Conservation (phyloP, 495 filamentous ascomycete species). For the Hyaloscypha hepaticicola region DNA sequence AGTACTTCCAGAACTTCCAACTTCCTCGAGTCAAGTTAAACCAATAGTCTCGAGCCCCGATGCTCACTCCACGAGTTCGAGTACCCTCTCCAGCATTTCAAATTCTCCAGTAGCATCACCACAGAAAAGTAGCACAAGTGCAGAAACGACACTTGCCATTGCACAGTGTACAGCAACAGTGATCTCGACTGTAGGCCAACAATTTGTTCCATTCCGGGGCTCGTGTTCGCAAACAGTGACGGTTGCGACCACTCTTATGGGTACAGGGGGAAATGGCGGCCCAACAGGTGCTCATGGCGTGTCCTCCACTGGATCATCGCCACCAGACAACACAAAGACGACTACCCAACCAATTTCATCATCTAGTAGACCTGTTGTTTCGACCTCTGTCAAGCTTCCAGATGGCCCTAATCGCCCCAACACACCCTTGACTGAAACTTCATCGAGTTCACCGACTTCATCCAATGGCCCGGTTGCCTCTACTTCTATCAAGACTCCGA, state of each 20-base stretch:
- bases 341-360: not conserved
- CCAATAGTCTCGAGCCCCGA: not conserved
- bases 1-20: not conserved
- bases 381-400: no score
- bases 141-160: not conserved
- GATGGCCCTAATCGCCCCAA: no score
- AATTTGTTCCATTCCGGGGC: not conserved
- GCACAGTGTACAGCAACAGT: not conserved
- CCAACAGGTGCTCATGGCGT: not conserved
- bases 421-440: no score
- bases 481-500: not conserved
- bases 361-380: no score
- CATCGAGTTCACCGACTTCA: no score
- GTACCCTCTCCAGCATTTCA: not conserved
- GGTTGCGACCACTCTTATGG: not conserved
- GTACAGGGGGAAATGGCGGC: not conserved
- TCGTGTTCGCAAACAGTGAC: not conserved
- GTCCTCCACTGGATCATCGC: not conserved
- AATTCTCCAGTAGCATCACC: not conserved
- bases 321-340: not conserved
- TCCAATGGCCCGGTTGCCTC: no score
- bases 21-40: not conserved
- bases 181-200: not conserved
- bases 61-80: not conserved
- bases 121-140: not conserved